Conservation (phyloP, 371 early-diverging fungal species). For the Haplosporangium sp. region DNA sequence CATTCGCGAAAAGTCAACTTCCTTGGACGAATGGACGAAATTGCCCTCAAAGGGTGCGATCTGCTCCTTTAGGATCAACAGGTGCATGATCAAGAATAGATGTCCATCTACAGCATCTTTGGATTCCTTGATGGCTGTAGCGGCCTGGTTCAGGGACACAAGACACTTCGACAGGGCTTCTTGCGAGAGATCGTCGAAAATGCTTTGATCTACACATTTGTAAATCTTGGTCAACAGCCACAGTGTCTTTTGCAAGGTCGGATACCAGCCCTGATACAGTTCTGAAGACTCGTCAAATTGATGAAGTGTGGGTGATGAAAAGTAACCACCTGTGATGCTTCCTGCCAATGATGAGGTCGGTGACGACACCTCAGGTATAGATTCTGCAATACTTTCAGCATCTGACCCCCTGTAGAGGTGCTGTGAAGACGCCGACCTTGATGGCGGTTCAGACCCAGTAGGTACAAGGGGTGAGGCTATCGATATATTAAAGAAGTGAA, state of each 20-base stretch:
- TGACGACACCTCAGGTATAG: constrained; percentile 44
- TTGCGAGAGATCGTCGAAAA: constrained; percentile 87
- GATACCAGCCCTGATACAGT: constrained; percentile 79
- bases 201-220: constrained; percentile 73
- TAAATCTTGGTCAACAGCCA: constrained; percentile 86
- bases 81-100: constrained; percentile 84
- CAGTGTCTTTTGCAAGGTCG: constrained; percentile 82
- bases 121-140: constrained; percentile 30
- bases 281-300: constrained; percentile 53
- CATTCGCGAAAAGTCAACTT: constrained; percentile 74
- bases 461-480: constrained; percentile 20
- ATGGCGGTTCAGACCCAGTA: constrained; percentile 6
- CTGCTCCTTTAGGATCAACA: constrained; percentile 84
- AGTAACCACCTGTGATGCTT: constrained; percentile 50
- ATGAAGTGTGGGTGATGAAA: constrained; percentile 41
- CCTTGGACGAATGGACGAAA: constrained; percentile 76
- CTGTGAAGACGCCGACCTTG: constrained; percentile 25
- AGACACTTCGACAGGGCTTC: constrained; percentile 82
- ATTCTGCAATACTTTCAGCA: constrained; percentile 41
- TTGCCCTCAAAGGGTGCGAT: constrained; percentile 80
- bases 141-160: constrained; percentile 59
- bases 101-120: constrained; percentile 77
- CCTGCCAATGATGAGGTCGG: constrained; percentile 55
- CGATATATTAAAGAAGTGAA: constrained; percentile 46
- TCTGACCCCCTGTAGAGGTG: constrained; percentile 44